Evolutionary conservation across 2,329 filamentous ascomycete genomes (phyloP), one percentile per base, ranked within the genome.

Genomic region (Rasamsonia emersonii): DNA sequence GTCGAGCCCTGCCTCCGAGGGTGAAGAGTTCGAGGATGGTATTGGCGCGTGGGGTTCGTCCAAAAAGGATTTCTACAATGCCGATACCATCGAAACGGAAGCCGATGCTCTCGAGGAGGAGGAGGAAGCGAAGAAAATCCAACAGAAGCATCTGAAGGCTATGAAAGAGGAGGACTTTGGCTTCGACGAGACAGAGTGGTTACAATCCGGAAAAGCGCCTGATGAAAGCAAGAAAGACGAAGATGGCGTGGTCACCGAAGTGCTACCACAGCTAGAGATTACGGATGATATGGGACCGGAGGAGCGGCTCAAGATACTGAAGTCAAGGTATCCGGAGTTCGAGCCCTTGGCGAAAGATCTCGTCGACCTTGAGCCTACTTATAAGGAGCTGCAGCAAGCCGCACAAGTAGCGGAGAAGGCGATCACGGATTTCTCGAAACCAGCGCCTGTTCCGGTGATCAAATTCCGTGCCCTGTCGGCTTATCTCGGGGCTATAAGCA

Each of bases 161-260:
- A 91, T 98, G 83, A 75, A 77, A 4, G 88, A 93, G 45, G 82
- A 82, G 23, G 91, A 98, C 54, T 98, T 95, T 51, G 80, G 86
- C 6, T 93, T 96, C 43, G 86, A 96, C 47, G 84, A 93, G 50
- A 73, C 77, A 24, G 86, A 93, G 45, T 96, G 89, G 91, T 56
- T 79, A 21, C 75, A 72, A 16, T 64, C 69, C 10, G 70, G 68
- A 28, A 59, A 63, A 40, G 60, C 43, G 11, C 44, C 48, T 4
- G 54, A 64, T 3, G 67, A 66, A 10, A 65, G 68, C 14, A 64
- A 64, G 1, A 63, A 67, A 30, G 37, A 67, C 38, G 63, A 42
- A 4, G 53, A 56, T 15, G 73, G 77, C 10, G 71, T 79, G n/a
- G 75, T 93, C 9, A 91, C 79, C 3, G 86, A 96, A 54, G 75